These are phyloP conservation scores for Papiliotrema terrestris DNA, from an alignment of 1,284 basidiomycete genomes.

Conservation along the genomic window DNA sequence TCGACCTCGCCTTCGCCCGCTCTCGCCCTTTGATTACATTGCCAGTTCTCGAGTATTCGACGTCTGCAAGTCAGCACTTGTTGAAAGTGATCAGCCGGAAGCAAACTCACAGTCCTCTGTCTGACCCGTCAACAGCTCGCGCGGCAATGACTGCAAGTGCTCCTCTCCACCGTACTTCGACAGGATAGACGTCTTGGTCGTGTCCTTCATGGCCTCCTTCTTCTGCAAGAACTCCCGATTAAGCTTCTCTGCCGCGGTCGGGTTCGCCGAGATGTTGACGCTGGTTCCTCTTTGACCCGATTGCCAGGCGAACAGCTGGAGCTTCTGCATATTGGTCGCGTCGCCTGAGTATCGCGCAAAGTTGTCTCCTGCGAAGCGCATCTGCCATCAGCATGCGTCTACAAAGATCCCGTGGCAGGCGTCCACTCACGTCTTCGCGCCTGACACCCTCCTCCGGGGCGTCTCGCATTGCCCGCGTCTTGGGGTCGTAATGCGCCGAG, in stretches of 20 bases:
- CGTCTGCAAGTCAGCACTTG: conserved; percentile 52
- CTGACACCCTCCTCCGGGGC: conserved; percentile 74
- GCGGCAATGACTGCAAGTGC: conserved; percentile 74
- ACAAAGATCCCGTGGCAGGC: conserved; percentile 2
- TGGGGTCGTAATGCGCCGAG: conserved; percentile 98
- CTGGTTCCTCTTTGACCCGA: conserved; percentile 89
- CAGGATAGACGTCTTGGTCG: conserved; percentile 79
- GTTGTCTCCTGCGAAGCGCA: conserved; percentile 93
- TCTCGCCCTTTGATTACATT: conserved; percentile 90
- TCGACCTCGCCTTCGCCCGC: conserved; percentile 74
- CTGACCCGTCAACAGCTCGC: conserved; percentile 86
- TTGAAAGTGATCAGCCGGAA: neutral
- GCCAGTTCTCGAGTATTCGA: conserved; percentile 92
- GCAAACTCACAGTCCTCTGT: conserved; percentile 72
- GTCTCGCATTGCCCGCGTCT: conserved; percentile 99
- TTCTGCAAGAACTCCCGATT: conserved; percentile 87
- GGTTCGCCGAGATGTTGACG: conserved; percentile 92
- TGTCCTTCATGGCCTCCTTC: conserved; percentile 86
- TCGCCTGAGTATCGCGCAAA: conserved; percentile 88
- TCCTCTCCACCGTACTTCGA: conserved; percentile 91
- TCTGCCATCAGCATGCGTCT: conserved; percentile 52
- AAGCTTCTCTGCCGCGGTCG: conserved; percentile 88
- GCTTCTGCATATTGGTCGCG: conserved; percentile 80
- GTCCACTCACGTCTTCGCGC: conserved; percentile 71
- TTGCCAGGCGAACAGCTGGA: conserved; percentile 98